Percentiles rank a stretch among this genome's conserved stretches.
These are phyloP conservation scores for Tricholoma bakamatsutake DNA, from an alignment of 768 basidiomycete species.

Conservation along the genomic window DNA sequence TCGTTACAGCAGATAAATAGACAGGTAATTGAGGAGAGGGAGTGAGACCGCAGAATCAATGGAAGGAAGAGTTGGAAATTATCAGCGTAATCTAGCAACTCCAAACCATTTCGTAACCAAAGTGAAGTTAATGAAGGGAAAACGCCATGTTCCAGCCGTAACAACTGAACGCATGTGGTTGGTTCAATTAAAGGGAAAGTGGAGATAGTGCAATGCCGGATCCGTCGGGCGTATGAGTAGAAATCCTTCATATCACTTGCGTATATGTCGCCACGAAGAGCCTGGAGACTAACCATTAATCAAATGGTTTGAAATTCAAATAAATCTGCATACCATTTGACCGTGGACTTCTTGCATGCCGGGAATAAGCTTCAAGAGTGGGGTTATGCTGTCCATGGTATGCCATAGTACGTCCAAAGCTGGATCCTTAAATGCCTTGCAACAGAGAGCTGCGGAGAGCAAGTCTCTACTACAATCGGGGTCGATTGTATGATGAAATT, in stretches of 20 bases:
- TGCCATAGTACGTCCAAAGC: constrained; percentile 7
- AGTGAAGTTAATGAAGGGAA: constrained; percentile 1
- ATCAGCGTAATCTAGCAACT: neutral
- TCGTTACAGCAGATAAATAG: neutral
- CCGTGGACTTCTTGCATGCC: neutral
- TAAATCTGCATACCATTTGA: neutral
- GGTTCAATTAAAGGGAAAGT: neutral
- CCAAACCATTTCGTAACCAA: neutral
- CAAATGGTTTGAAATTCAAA: neutral
- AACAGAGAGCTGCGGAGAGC: constrained; percentile 2
- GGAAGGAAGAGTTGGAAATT: neutral
- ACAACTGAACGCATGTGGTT: neutral
- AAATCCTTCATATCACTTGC: neutral
- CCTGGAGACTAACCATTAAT: neutral
- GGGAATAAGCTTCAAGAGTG: constrained; percentile 6
- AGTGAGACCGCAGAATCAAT: neutral
- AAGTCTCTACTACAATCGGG: neutral
- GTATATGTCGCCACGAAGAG: neutral
- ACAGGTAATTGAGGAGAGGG: neutral
- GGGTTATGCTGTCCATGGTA: constrained; percentile 1
- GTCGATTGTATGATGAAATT: too few species aligned
- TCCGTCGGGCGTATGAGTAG: neutral
- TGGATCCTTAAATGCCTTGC: constrained; percentile 6
- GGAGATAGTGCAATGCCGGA: neutral
- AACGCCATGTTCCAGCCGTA: neutral